Conservation (phyloP, 345 rosid genomes). For the Corymbia maculata region DNA sequence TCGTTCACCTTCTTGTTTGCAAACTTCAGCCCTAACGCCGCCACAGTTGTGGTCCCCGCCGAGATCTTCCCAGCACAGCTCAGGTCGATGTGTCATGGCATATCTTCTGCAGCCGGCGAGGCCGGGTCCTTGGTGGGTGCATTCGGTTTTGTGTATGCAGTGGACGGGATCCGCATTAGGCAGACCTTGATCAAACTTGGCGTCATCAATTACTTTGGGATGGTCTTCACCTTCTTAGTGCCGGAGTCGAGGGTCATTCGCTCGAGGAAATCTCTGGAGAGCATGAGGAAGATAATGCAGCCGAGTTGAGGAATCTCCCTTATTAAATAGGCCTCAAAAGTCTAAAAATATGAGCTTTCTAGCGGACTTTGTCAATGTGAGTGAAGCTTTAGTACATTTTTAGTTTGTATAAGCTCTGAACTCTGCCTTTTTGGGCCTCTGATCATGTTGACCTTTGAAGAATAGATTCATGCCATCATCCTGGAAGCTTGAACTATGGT, state of each 20-base stretch:
- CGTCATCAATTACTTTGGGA: background rate
- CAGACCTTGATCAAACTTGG: background rate
- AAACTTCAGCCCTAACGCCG: background rate
- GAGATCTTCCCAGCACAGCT: slow-evolving; percentile 1
- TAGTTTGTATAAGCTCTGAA: background rate
- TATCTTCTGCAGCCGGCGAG: background rate
- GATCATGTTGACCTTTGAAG: background rate
- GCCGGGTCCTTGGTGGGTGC: background rate
- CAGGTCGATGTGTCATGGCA: background rate
- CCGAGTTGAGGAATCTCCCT: rapidly evolving
- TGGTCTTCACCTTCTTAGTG: background rate
- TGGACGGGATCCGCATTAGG: background rate
- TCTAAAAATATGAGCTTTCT: background rate
- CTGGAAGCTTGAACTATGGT: background rate
- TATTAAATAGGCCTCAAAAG: background rate
- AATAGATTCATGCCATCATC: background rate
- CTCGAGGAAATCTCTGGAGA: background rate
- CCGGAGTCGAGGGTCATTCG: background rate
- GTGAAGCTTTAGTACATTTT: background rate
- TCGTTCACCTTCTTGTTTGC: background rate
- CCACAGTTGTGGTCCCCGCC: background rate
- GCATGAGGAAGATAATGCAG: background rate
- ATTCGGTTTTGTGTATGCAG: background rate
- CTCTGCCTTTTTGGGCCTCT: background rate
- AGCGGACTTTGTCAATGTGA: background rate